Percentiles rank a stretch among this genome's conserved stretches.
Evolutionary conservation across 441 rosid species (phyloP).

Genomic region (Eutrema salsugineum): DNA sequence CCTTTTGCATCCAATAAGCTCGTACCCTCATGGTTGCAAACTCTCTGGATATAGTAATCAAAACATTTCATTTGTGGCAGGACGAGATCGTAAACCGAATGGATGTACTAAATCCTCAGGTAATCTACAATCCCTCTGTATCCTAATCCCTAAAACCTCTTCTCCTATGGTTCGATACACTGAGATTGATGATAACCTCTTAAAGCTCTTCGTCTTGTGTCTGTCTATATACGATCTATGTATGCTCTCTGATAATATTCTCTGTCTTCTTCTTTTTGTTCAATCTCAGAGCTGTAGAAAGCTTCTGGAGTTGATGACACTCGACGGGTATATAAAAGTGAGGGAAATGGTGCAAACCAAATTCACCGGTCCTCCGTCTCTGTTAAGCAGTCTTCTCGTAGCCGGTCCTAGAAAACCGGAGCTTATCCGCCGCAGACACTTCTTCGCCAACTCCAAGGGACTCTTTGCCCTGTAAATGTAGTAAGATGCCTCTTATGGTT

Average conservation of each 20-base stretch:
- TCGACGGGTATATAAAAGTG: slow-evolving; percentile 59
- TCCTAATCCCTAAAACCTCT: background rate
- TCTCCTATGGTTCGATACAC: background rate
- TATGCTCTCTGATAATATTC: background rate
- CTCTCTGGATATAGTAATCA: background rate
- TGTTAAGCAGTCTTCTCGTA: slow-evolving; percentile 45
- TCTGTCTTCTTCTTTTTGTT: no score
- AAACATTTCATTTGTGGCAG: slow-evolving; percentile 37
- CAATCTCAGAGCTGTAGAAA: slow-evolving; percentile 60
- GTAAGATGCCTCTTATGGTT: background rate
- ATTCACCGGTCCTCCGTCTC: slow-evolving; percentile 51
- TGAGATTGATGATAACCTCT: background rate
- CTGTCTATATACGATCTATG: background rate
- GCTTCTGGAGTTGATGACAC: slow-evolving; percentile 72
- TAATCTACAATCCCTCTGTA: slow-evolving; percentile 31
- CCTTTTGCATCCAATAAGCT: background rate
- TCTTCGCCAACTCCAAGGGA: slow-evolving; percentile 66
- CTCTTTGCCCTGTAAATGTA: slow-evolving; percentile 16
- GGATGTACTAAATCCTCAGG: slow-evolving; percentile 93
- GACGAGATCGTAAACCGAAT: slow-evolving; percentile 56
- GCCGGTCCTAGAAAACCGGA: slow-evolving; percentile 43
- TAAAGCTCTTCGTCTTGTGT: background rate
- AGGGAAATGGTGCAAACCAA: slow-evolving; percentile 63
- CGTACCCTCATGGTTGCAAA: background rate
- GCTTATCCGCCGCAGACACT: slow-evolving; percentile 57